These are phyloP conservation scores for Pseudogymnoascus sp. DNA, from an alignment of 2,329 filamentous ascomycete genomes.

Conservation along the genomic window DNA sequence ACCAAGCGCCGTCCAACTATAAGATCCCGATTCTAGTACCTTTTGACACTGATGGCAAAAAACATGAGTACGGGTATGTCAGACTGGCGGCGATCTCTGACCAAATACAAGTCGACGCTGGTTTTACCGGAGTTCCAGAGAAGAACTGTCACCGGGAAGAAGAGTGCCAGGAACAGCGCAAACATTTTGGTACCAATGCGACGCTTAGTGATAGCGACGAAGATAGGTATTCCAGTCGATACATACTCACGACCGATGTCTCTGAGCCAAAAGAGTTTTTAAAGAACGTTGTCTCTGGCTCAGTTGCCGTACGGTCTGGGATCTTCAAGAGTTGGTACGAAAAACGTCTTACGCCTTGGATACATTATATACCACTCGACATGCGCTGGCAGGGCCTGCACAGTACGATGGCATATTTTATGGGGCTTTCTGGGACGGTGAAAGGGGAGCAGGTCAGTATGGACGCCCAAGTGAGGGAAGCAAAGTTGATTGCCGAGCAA, in stretches of 20 bases:
- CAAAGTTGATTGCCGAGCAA: conserved; percentile 44
- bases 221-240: conserved; percentile 38
- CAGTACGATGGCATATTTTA: conserved; percentile 27
- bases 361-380: conserved; percentile 58
- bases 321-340: conserved; percentile 62
- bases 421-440: conserved; percentile 14
- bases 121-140: conserved; percentile 31
- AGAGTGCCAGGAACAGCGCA: conserved; percentile 30
- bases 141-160: conserved; percentile 25
- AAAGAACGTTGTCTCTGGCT: conserved; percentile 45
- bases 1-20: conserved; percentile 36
- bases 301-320: conserved; percentile 52
- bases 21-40: conserved; percentile 21
- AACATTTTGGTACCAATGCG: conserved; percentile 24
- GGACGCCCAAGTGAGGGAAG: conserved; percentile 28
- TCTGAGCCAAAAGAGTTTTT: conserved; percentile 44
- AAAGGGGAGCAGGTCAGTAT: conserved; percentile 10
- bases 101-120: conserved; percentile 28
- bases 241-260: conserved; percentile 53
- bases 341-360: conserved; percentile 53
- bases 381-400: conserved; percentile 27
- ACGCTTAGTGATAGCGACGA: conserved; percentile 31
- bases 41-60: conserved; percentile 27
- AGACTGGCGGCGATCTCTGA: conserved; percentile 33
- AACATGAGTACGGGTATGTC: conserved; percentile 35